Base-by-base conservation (phyloP, 1,284 basidiomycete species). In the Melampsora larici-populina region DNA sequence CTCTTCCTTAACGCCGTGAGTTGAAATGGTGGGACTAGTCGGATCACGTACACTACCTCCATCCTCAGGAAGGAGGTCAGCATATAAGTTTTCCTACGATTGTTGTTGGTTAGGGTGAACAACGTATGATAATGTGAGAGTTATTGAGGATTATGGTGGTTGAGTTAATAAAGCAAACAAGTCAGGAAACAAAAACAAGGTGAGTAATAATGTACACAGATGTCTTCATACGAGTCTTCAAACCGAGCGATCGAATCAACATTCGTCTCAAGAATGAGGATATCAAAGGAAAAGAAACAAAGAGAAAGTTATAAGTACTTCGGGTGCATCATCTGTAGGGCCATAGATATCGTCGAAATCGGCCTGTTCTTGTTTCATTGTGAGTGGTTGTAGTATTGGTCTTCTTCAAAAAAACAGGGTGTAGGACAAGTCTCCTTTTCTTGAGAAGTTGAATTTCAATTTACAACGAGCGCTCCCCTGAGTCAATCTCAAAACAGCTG, bases 331-430 rank as follows among this genome's bases (percentile, higher is more conserved):
- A 66, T 74, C 72, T 13, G 17, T 66, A n/a, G 72, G 72, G 7
- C 72, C 72, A 66, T 74, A 74, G 46, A 74, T 74, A 58, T 74
- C 72, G 33, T 74, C 72, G 63, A 66, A 74, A 36, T 74, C 72
- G 33, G 55, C 29, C 55, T 58, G 55, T 58, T 58, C 55, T 58
- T 58, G 55, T 29, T 58, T 58, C 55, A 58, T 58, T 58, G 55
- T 24, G 55, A 29, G 55, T 9, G 55, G 24, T n/a, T n/a, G 55
- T 24, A 24, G 55, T 58, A 9, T 58, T 24, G n/a, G 7, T 58
- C 55, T 58, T 15, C n/a, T 29, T 58, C 17, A 58, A 58, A 9
- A n/a, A 58, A 29, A 24, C 29, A 24, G 9, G 15, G 55, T 58
- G 8, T n/a, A 58, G 55, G 21, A 58, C 55, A 58, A 58, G 55